Evolutionary conservation across 2,329 filamentous ascomycete species (phyloP).

Genomic region (Biscogniauxia sp.): DNA sequence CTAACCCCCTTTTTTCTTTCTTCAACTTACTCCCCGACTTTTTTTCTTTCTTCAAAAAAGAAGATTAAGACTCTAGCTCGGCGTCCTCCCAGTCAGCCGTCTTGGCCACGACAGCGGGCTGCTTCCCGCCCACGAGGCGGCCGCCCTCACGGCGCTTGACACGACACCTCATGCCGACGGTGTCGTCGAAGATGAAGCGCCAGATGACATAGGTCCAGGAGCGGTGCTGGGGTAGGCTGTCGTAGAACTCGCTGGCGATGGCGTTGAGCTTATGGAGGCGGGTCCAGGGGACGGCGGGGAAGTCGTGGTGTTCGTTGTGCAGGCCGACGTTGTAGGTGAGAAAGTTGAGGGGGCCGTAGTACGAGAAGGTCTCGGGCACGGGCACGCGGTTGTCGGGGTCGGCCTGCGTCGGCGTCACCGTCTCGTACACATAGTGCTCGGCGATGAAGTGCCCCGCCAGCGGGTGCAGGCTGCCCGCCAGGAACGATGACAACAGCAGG

Average conservation of each 20-base stretch:
- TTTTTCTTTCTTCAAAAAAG: too few relatives aligned
- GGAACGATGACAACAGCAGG: conserved; percentile 83
- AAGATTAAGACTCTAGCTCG: conserved; percentile 61
- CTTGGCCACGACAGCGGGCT: conserved; percentile 39
- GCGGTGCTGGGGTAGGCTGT: conserved; percentile 77
- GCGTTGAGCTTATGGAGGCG: conserved; percentile 72
- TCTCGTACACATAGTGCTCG: conserved; percentile 86
- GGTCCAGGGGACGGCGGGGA: conserved; percentile 95
- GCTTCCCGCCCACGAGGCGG: conserved; percentile 48
- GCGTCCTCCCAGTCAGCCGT: conserved; percentile 61
- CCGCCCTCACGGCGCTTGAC: conserved; percentile 87
- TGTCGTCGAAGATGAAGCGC: conserved; percentile 90
- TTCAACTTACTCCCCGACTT: too few relatives aligned
- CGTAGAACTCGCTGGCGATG: conserved; percentile 89
- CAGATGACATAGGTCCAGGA: conserved; percentile 94
- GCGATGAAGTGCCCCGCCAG: conserved; percentile 98
- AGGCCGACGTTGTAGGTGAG: conserved; percentile 96
- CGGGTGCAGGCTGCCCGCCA: conserved; percentile 90
- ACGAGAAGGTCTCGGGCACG: conserved; percentile 92
- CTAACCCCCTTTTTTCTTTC: background rate
- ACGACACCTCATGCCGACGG: conserved; percentile 85
- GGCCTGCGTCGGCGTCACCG: conserved; percentile 51
- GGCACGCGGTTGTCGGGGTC: conserved; percentile 60
- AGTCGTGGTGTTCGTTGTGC: conserved; percentile 99
- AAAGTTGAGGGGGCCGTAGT: conserved; percentile 90